phyloP scores from a whole-genome alignment of 371 early-diverging fungal species.

The Mucor plumbeus region DNA sequence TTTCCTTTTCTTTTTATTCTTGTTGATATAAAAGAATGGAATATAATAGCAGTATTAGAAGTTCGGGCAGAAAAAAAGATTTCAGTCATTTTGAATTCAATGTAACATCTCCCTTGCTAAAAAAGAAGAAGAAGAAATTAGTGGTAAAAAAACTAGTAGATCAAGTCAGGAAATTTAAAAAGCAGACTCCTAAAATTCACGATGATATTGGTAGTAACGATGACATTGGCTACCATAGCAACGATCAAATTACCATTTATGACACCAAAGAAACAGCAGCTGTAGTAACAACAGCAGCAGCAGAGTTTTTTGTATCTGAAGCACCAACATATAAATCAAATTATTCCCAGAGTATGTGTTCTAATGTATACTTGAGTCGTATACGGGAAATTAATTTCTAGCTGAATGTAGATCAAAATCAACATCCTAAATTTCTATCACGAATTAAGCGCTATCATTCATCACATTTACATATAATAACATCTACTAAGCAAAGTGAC shows the following conservation, averaged over 20 bases:
- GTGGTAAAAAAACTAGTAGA: constrained; percentile 15
- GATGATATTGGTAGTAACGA: not conserved
- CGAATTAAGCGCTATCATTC: not conserved
- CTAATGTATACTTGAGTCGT: not conserved
- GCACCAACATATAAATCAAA: not conserved
- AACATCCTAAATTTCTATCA: not conserved
- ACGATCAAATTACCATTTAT: not conserved
- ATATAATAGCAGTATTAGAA: not conserved
- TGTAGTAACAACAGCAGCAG: not conserved
- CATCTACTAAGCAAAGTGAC: not conserved
- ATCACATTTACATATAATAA: not conserved
- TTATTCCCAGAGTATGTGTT: not conserved
- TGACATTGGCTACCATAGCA: not conserved
- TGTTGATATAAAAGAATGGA: not conserved
- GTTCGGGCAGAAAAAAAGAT: not conserved
- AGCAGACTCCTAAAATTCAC: constrained; percentile 7
- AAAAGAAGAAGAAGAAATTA: constrained; percentile 3
- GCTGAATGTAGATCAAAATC: not conserved
- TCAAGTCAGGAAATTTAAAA: constrained; percentile 20
- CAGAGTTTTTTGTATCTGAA: not conserved
- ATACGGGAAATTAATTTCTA: not conserved
- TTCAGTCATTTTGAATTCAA: not conserved
- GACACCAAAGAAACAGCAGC: not conserved
- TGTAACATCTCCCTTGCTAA: not conserved
- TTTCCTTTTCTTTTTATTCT: not conserved